Evolutionary conservation across 2,329 filamentous ascomycete species (phyloP), one percentile per base, ranked within the genome.

Genomic region (Ophiostoma angusticollis): DNA sequence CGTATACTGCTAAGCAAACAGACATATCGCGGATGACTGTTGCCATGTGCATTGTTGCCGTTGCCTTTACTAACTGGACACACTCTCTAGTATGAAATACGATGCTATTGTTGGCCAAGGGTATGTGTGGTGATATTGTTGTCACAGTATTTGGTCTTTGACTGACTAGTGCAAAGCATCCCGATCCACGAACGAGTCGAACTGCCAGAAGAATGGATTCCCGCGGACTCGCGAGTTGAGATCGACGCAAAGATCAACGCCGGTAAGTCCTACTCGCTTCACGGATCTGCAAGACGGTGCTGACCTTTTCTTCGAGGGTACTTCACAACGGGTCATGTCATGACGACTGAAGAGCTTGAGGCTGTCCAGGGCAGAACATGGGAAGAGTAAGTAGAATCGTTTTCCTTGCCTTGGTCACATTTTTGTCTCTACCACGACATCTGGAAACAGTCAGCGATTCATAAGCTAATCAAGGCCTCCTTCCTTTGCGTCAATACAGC

Each of bases 191-290:
- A 95, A 63, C 74, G 87, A 44, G 78, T 96, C 34, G 86, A 93
- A 44, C 84, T 96, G 47, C 91, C 89, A 4, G 85, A 93, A 48
- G 82, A 91, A 23, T 78, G 91, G 73, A 95, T 96, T 51, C 91
- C 91, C 11, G 84, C 80, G 46, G 91, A 96, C 61, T 93, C 86
- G 38, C 72, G 89, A 49, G 91, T 96, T n/a, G 91, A 98, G 60
- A 98, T 96, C 54, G 91, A 96, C 60, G 91, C 91, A 43, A 96
- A 96, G 67, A 95, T 96, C 56, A 91, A 89, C 51, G 86, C 89
- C 44, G 91, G 82, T 85, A 63, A 61, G 75, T 29, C n/a, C n/a
- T n/a, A 5, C 18, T 24, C 12, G 9, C 25, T 23, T 14, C n/a
- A 12, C 6, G 17, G n/a, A 14, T 22, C 22, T 5, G 24, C 5